These are phyloP conservation scores for Venturia effusa DNA, from an alignment of 2,329 filamentous ascomycete genomes.

Conservation along the genomic window DNA sequence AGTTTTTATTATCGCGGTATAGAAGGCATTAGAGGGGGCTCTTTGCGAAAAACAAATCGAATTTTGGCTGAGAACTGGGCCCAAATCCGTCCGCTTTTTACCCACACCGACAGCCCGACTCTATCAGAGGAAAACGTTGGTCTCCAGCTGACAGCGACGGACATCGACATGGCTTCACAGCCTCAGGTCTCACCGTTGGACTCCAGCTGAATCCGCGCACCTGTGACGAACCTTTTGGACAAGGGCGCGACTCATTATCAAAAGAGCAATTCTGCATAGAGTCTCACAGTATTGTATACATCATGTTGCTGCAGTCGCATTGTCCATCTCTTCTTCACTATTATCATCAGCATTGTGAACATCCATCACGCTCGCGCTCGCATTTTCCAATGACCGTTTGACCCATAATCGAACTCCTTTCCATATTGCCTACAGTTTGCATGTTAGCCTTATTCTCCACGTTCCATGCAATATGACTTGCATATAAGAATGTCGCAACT, in stretches of 20 bases:
- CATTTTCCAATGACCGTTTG: slow-evolving; percentile 60
- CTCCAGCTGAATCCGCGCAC: too few species aligned
- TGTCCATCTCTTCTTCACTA: slow-evolving; percentile 35
- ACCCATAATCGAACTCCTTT: slow-evolving; percentile 68
- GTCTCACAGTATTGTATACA: background rate
- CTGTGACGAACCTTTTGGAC: background rate
- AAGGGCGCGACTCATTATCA: slow-evolving; percentile 7
- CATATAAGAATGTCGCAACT: slow-evolving; percentile 64
- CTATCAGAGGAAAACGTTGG: too few species aligned
- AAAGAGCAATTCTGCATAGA: background rate
- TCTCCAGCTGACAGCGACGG: too few species aligned
- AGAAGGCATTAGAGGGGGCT: too few species aligned
- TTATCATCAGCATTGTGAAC: slow-evolving; percentile 56
- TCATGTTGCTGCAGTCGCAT: slow-evolving; percentile 8
- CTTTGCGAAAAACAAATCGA: too few species aligned
- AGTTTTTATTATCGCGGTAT: too few species aligned
- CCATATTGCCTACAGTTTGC: slow-evolving; percentile 57
- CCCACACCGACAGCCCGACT: too few species aligned
- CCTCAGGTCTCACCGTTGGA: too few species aligned
- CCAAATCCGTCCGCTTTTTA: too few species aligned
- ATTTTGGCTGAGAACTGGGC: too few species aligned
- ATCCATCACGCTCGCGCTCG: slow-evolving; percentile 72
- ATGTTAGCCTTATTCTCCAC: slow-evolving; percentile 12
- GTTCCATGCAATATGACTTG: slow-evolving; percentile 35
- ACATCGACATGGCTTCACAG: too few species aligned